These are phyloP conservation scores for Macaranga tanarius DNA, from an alignment of 441 rosid species.

Conservation along the genomic window DNA sequence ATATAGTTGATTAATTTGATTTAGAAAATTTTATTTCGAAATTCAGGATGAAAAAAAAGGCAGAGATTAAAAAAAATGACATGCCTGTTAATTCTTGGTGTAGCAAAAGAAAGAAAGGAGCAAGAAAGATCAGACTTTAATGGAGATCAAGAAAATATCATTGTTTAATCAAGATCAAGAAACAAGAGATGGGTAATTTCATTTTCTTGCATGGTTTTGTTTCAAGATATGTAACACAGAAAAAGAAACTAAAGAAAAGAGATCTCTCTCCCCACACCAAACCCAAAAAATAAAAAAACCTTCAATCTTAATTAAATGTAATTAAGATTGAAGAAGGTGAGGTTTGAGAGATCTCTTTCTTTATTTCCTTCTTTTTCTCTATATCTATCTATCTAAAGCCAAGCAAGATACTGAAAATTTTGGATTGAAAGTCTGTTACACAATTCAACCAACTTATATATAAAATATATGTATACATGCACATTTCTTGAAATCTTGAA, in stretches of 20 bases:
- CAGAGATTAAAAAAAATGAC: not conserved
- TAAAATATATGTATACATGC: too few species aligned
- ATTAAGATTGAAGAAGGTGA: not conserved
- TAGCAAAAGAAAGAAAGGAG: not conserved
- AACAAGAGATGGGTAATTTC: not conserved
- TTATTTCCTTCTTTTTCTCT: not conserved
- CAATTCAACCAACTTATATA: too few species aligned
- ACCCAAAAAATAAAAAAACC: too few species aligned
- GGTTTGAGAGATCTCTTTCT: slow-evolving; percentile 4
- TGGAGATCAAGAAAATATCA: too few species aligned
- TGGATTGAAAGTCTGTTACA: too few species aligned
- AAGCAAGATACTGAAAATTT: too few species aligned
- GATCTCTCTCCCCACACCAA: slow-evolving; percentile 13
- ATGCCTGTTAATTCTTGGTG: not conserved
- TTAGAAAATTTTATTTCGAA: not conserved
- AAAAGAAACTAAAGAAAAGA: not conserved
- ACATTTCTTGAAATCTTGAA: not conserved
- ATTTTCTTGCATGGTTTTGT: not conserved
- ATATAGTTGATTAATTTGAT: not conserved
- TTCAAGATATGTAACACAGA: too few species aligned
- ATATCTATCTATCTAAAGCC: too few species aligned
- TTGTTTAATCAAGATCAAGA: not conserved
- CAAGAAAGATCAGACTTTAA: not conserved
- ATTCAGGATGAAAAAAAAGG: not conserved
- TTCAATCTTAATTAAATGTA: not conserved